These are phyloP conservation scores for Didymella pinodella DNA, from an alignment of 2,329 filamentous ascomycete genomes.

Conservation along the genomic window DNA sequence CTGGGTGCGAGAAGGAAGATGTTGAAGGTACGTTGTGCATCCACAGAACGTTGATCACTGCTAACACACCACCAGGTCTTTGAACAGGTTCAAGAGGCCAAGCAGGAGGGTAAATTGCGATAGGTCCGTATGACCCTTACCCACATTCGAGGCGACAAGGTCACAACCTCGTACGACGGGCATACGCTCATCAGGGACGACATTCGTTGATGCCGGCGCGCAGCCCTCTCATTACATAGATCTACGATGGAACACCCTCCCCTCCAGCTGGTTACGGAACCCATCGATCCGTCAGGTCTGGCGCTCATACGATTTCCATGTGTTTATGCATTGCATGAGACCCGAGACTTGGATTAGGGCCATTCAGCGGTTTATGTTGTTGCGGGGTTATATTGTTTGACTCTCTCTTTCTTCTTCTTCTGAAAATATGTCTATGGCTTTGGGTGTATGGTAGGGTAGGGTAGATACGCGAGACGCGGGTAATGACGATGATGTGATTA, in stretches of 20 bases:
- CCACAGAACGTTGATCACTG: not conserved
- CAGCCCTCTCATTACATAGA: conserved; percentile 25
- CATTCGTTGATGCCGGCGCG: not conserved
- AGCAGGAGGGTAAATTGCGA: conserved; percentile 54
- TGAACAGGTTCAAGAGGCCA: conserved; percentile 82
- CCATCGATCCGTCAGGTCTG: conserved; percentile 36
- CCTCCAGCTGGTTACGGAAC: conserved; percentile 35
- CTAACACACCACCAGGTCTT: conserved; percentile 72
- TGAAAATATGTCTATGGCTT: not conserved
- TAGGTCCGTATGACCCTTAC: conserved; percentile 27
- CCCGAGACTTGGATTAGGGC: conserved; percentile 11
- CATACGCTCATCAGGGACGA: not conserved
- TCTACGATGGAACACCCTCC: conserved; percentile 34
- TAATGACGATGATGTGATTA: conserved; percentile 2
- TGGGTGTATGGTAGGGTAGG: conserved; percentile 1
- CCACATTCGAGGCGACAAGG: not conserved
- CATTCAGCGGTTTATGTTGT: conserved; percentile 9
- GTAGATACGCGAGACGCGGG: not conserved
- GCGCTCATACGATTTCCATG: conserved; percentile 30
- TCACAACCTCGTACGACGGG: conserved; percentile 8
- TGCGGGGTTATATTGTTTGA: not conserved
- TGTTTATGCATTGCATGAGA: conserved; percentile 25
- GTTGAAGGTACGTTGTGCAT: conserved; percentile 74
- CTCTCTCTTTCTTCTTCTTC: not conserved
- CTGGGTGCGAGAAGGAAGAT: conserved; percentile 95